A percentile compares a stretch with the other conserved stretches of the same genome.
Conservation (phyloP, 352 stramenopile species). For the Phytophthora rubi region DNA sequence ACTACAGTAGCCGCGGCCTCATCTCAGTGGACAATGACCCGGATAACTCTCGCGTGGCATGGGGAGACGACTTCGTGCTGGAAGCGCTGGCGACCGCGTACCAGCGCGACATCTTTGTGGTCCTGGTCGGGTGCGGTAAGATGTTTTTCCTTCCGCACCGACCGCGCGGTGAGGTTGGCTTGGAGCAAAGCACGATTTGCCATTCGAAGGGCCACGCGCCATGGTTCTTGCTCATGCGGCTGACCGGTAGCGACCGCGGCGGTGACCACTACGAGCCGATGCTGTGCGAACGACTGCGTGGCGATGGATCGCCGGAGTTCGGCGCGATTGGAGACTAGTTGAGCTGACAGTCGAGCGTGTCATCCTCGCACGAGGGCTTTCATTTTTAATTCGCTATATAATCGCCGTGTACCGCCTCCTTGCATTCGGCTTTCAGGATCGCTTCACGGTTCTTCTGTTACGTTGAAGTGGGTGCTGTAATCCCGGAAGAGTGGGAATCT, state of each 20-base stretch:
- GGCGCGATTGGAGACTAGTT: conserved; percentile 80
- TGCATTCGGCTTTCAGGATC: neutral
- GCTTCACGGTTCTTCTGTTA: neutral
- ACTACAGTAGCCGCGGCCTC: conserved; percentile 79
- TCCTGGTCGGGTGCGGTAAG: conserved; percentile 86
- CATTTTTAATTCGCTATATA: conserved; percentile 42
- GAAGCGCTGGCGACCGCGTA: conserved; percentile 87
- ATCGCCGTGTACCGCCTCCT: conserved; percentile 10
- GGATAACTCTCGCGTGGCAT: conserved; percentile 81
- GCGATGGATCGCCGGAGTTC: conserved; percentile 85
- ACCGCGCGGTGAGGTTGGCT: conserved; percentile 50
- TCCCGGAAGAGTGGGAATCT: no score
- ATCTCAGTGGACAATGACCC: conserved; percentile 86
- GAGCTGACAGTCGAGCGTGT: conserved; percentile 8
- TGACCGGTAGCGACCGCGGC: conserved; percentile 83
- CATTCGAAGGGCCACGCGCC: conserved; percentile 81
- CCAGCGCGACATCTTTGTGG: conserved; percentile 89
- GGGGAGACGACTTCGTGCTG: conserved; percentile 87
- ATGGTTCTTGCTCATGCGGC: conserved; percentile 90
- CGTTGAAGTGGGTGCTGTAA: neutral
- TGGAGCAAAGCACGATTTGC: conserved; percentile 52
- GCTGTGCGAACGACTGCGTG: conserved; percentile 82
- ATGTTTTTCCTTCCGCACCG: conserved; percentile 91
- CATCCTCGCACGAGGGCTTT: conserved; percentile 11
- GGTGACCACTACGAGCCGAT: conserved; percentile 91